Conservation (phyloP, 2,329 filamentous ascomycete species). For the Exophiala xenobiotica region DNA sequence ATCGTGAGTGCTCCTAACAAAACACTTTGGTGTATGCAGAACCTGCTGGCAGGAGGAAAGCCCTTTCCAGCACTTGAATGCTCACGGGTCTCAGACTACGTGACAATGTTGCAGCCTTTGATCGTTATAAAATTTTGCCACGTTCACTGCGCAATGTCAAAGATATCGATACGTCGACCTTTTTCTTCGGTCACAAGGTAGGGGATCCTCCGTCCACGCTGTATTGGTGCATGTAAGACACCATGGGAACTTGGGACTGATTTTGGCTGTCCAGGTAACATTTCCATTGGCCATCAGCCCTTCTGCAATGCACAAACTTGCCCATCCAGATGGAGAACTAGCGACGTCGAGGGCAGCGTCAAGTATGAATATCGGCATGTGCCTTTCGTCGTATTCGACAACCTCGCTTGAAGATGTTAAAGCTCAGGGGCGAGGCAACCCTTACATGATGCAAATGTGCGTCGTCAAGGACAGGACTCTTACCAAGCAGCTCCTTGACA, state of each 20-base stretch:
- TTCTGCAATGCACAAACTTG: slow-evolving; percentile 35
- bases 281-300: slow-evolving; percentile 45
- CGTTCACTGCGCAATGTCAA: slow-evolving; percentile 44
- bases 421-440: slow-evolving; percentile 27
- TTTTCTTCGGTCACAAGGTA: slow-evolving; percentile 33
- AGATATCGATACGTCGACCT: slow-evolving; percentile 37
- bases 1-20: slow-evolving; percentile 38
- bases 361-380: slow-evolving; percentile 47
- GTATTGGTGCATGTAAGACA: not conserved
- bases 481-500: slow-evolving; percentile 42
- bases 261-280: slow-evolving; percentile 25
- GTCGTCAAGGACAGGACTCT: slow-evolving; percentile 50
- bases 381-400: slow-evolving; percentile 49
- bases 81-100: not conserved
- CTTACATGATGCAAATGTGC: slow-evolving; percentile 50
- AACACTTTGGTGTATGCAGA: not conserved
- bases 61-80: not conserved
- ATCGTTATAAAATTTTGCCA: slow-evolving; percentile 38
- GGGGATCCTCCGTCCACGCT: not conserved
- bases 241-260: not conserved
- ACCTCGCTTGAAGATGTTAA: slow-evolving; percentile 49
- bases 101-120: slow-evolving; percentile 2
- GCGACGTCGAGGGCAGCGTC: slow-evolving; percentile 50
- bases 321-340: slow-evolving; percentile 46
- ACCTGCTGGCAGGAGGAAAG: not conserved